Conservation (phyloP, 139 green algal genomes). For the Ettlia oleoabundans region DNA sequence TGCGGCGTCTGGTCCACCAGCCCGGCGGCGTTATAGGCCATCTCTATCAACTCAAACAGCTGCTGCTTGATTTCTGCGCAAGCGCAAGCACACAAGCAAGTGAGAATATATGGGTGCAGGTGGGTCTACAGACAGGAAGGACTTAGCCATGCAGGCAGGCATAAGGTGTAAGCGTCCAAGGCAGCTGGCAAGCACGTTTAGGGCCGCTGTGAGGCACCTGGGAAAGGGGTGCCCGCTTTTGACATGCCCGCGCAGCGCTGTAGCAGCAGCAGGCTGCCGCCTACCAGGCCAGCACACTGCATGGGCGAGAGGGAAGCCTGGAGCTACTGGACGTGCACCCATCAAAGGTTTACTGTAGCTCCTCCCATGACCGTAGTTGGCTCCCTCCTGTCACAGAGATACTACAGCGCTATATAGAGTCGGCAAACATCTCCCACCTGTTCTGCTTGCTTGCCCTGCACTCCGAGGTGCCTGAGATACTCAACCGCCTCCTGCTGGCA, state of each 20-base stretch:
- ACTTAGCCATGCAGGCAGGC: too few relatives aligned
- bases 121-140: too few relatives aligned
- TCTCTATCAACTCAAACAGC: slow-evolving; percentile 21
- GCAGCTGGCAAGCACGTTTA: background rate
- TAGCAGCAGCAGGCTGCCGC: slow-evolving; percentile 36
- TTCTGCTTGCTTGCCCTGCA: background rate
- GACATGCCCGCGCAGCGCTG: slow-evolving; percentile 26
- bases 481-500: slow-evolving; percentile 10
- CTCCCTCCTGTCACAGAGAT: too few relatives aligned
- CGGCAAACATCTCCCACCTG: too few relatives aligned
- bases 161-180: too few relatives aligned
- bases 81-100: background rate
- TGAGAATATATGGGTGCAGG: too few relatives aligned
- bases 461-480: slow-evolving; percentile 24
- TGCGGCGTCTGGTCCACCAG: slow-evolving; percentile 43
- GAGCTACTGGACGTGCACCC: too few relatives aligned
- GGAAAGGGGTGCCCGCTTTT: slow-evolving; percentile 12
- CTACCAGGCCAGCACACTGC: slow-evolving; percentile 36
- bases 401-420: too few relatives aligned
- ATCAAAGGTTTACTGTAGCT: too few relatives aligned
- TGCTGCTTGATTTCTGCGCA: slow-evolving; percentile 21
- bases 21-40: slow-evolving; percentile 1
- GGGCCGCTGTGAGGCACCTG: background rate
- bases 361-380: too few relatives aligned
- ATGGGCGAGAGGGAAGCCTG: too few relatives aligned